phyloP scores from a whole-genome alignment of 352 stramenopile species.

The Pythium vanterpoolii region DNA sequence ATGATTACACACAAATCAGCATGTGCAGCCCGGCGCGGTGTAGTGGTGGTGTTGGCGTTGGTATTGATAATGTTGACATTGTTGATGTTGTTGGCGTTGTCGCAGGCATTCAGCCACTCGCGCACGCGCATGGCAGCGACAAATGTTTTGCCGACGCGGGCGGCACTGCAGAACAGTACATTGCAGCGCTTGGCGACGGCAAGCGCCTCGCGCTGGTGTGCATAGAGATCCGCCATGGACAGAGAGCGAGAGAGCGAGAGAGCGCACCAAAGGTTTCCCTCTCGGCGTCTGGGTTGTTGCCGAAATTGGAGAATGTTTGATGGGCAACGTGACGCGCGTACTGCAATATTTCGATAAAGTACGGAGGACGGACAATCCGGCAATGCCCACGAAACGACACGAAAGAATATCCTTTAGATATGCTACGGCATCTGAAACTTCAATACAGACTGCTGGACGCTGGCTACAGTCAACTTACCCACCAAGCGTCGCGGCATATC shows the following conservation, averaged over 20 bases:
- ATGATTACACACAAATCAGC: slow-evolving; percentile 29
- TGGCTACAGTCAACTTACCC: too few relatives aligned
- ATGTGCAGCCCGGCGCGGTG: background rate
- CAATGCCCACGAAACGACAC: background rate
- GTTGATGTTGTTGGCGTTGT: background rate
- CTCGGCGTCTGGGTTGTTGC: background rate
- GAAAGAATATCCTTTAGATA: background rate
- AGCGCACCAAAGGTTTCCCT: background rate
- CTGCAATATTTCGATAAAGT: background rate
- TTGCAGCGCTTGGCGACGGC: slow-evolving; percentile 59
- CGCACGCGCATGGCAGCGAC: slow-evolving; percentile 48
- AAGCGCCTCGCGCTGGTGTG: slow-evolving; percentile 69
- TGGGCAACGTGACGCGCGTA: background rate
- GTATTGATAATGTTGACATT: background rate
- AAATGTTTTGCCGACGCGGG: slow-evolving; percentile 70
- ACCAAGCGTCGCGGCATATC: slow-evolving; percentile 1
- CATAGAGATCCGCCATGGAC: slow-evolving; percentile 14
- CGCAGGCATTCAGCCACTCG: slow-evolving; percentile 25
- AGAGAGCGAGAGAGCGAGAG: background rate
- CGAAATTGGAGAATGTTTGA: background rate
- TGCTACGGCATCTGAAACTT: too few relatives aligned
- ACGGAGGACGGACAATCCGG: too few relatives aligned
- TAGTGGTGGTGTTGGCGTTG: background rate
- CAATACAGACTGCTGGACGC: background rate
- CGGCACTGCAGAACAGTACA: slow-evolving; percentile 54